phyloP scores from a whole-genome alignment of 148 eudicot genomes.

The Rhododendron ferrugineum region DNA sequence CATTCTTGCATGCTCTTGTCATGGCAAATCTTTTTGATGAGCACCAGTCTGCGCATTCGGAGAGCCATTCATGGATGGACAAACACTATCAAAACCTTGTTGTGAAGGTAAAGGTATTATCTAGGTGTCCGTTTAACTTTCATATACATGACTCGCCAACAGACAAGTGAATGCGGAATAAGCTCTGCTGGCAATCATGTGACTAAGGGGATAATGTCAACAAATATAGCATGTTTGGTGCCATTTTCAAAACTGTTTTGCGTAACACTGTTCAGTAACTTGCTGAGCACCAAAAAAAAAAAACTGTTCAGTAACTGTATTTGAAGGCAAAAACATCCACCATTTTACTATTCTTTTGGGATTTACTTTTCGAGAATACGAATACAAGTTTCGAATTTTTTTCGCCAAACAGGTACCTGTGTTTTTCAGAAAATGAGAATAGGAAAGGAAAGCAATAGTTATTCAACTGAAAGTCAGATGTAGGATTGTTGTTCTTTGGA shows the following conservation, averaged over 20 bases:
- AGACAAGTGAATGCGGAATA: not conserved
- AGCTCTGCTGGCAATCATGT: not conserved
- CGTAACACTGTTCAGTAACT: not conserved
- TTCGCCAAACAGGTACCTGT: not conserved
- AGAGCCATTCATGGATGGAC: constrained; percentile 82
- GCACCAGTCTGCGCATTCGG: constrained; percentile 36
- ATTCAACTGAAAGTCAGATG: not conserved
- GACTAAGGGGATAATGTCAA: not conserved
- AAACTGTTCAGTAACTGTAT: not conserved
- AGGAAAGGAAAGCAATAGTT: not conserved
- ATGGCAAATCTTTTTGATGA: constrained; percentile 51
- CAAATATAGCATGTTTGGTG: not conserved
- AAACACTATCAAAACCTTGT: constrained; percentile 57
- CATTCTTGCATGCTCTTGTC: constrained; percentile 81
- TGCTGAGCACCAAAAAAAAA: not conserved
- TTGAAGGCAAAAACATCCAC: not conserved
- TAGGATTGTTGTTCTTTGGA: not conserved
- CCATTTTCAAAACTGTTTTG: not conserved
- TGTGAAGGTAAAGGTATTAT: constrained; percentile 72
- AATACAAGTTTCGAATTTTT: not conserved
- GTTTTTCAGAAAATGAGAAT: not conserved
- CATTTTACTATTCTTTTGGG: not conserved
- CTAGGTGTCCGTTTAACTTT: not conserved
- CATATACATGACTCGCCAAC: not conserved
- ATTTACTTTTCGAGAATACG: not conserved